Evolutionary conservation across 1,284 basidiomycete species (phyloP), one percentile per base, ranked within the genome.

Genomic region (Gastroboletus turbinatus): DNA sequence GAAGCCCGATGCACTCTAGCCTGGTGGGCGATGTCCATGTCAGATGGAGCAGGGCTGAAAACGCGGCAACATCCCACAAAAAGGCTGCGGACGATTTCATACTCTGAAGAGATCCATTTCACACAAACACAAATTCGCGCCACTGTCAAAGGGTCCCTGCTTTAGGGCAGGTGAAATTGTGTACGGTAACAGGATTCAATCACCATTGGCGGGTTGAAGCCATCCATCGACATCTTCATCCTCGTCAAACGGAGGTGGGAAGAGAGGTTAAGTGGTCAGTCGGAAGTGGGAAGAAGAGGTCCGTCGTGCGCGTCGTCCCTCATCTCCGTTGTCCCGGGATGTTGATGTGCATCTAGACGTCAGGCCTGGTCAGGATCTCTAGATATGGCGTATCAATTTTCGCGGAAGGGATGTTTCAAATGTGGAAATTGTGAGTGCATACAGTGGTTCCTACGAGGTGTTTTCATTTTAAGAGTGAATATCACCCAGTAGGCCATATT

Each of bases 361-460:
- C 53, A 68, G 64, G 63, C 58, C 55, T 55, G 59, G 61, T 51
- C 56, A 59, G 65, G 66, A 65, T 64, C 62, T 60, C 60, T 60
- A 70, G 70, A 72, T 74, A 90, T 90, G 88, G 84, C 88, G 74
- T 88, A 82, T 76, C 85, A 87, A 72, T 85, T 85, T 77, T 84
- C 84, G 59, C 87, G 84, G 79, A 92, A 90, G 77, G 89, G 88
- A 61, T 92, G 90, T 72, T 92, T 88, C 78, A 92, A 92, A 79
- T 91, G 89, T 71, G 89, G 89, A 65, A 89, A 90, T 71, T 76
- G 89, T 89, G 70, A 74, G 88, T 85, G 57, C 53, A 56, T 57
- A 55, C 39, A 49, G 29, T 32, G 16, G 6, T 50, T 35, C 47
- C 52, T 55, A 50, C 61, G 49, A 60, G 52, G 47, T 60, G 50